Base-by-base conservation (phyloP, 2,329 filamentous ascomycete species). In the Ophiostoma himal-ulmi region DNA sequence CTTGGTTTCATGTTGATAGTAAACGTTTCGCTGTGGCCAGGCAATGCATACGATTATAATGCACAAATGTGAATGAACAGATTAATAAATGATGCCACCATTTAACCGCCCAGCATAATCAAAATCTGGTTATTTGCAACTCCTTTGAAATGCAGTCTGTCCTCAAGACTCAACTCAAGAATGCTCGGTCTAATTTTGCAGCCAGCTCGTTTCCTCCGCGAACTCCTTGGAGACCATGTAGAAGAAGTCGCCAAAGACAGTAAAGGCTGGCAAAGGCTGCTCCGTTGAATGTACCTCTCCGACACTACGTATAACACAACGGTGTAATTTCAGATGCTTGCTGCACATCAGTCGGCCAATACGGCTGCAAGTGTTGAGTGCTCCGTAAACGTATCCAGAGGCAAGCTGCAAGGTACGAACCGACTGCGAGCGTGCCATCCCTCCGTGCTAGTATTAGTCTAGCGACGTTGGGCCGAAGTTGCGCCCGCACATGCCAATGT, bases 321-420 rank as follows among this genome's bases (percentile, higher is more conserved):
- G 34, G 26, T 64, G 60, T 36, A 64, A 64, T 64, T 64, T 64
- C 34, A 64, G 30, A 64, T 64, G 60, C 60, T 26, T 62, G 57
- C 57, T 62, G 57, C 57, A 62, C 57, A 62, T 64, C 30, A 39
- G 57, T 57, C 52, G 52, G n/a, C 7, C n/a, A 54, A 26, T 57
- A 57, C 52, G 52, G 44, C 44, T 48, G n/a, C 44, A 48, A 20
- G 44, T 48, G 44, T 20, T 17, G 44, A 20, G 44, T 30, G 30
- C 44, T 48, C 44, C 44, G 44, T 48, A 20, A 39, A 39, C 13
- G 37, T 39, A 10, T 10, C 2, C 17, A 20, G 5, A 20, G 14
- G 6, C 17, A 20, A 48, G 44, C 44, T 57, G 52, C 52, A 57
- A 57, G 52, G 52, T 57, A 57, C 52, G 44, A 57, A 26, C 52